Evolutionary conservation across 2,329 filamentous ascomycete genomes (phyloP), one percentile per base, ranked within the genome.

Genomic region (Microcyclospora tardicrescens): DNA sequence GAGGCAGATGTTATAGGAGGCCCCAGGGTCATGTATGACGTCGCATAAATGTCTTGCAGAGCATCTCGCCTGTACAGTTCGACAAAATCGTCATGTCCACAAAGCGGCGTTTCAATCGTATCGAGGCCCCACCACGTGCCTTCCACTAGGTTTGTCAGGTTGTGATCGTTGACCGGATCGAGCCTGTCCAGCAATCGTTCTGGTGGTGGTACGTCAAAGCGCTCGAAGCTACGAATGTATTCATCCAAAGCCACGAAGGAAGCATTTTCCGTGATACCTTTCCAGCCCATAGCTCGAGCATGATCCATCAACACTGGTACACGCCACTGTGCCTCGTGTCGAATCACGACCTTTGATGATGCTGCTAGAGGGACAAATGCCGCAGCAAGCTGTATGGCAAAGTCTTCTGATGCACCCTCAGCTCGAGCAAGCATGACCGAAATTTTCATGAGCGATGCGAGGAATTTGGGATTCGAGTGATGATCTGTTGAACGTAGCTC

Each of bases 321-420:
- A 10, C 61, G 64, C 60, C 62, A 69, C 38, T 68, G 68, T 2
- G 69, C 67, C 49, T 72, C 69, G 41, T 72, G 68, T 6, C 69
- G 60, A n/a, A 72, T 63, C 27, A 66, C 62, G 1, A 71, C 63
- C 43, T 71, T 72, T 3, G 66, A 63, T 28, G 65, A 70, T 3
- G 65, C 60, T 0, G 61, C 62, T 13, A 67, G 60, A 1, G 62
- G 57, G 2, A 64, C 58, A 12, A 70, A 57, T 35, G 61, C 56
- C 15, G 60, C 60, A 36, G 64, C 60, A 8, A 69, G 53, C 11
- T 56, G 46, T 3, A 57, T 37, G 1, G 59, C 56, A 39, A 66
- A 68, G 0, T 54, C 50, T 37, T 63, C 57, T 0, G 55, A 53
- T 2, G 54, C 44, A 15, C 59, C 50, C 2, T 60, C 43, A 14